phyloP scores from a whole-genome alignment of 2,329 filamentous ascomycete species.

The Neopestalotiopsis clavispora region DNA sequence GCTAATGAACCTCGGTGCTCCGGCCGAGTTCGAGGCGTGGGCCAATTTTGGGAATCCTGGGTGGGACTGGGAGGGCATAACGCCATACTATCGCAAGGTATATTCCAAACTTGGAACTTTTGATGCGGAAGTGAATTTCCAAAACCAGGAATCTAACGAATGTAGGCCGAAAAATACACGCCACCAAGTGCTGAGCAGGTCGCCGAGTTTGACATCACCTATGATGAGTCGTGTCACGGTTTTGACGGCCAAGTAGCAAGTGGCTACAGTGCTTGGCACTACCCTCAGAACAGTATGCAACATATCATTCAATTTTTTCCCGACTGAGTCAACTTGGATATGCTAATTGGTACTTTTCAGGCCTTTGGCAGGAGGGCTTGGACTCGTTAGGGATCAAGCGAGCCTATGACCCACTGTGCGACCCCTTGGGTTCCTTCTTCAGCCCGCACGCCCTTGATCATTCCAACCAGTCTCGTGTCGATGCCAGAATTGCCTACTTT shows the following conservation, averaged over 20 bases:
- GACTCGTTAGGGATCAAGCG: slow-evolving; percentile 6
- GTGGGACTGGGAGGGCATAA: slow-evolving; percentile 25
- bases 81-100: slow-evolving; percentile 42
- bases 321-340: not conserved
- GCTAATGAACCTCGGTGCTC: slow-evolving; percentile 17
- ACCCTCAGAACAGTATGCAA: slow-evolving; percentile 11
- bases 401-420: slow-evolving; percentile 5
- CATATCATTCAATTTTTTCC: not conserved
- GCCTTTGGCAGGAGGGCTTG: slow-evolving; percentile 8
- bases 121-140: not conserved
- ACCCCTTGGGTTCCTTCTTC: slow-evolving; percentile 1
- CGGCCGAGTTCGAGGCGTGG: slow-evolving; percentile 22
- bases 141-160: not conserved
- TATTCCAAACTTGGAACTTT: not conserved
- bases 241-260: slow-evolving; percentile 9
- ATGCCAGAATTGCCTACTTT: slow-evolving; percentile 9
- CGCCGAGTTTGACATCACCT: slow-evolving; percentile 1
- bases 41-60: slow-evolving; percentile 23
- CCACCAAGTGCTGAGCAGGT: slow-evolving; percentile 7
- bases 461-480: slow-evolving; percentile 11
- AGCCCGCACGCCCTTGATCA: slow-evolving; percentile 11
- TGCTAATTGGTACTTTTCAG: not conserved
- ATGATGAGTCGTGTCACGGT: slow-evolving; percentile 9
- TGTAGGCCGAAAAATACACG: not conserved
- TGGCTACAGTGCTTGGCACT: slow-evolving; percentile 15